These are phyloP conservation scores for Lactarius quietus DNA, from an alignment of 768 basidiomycete species.

Conservation along the genomic window DNA sequence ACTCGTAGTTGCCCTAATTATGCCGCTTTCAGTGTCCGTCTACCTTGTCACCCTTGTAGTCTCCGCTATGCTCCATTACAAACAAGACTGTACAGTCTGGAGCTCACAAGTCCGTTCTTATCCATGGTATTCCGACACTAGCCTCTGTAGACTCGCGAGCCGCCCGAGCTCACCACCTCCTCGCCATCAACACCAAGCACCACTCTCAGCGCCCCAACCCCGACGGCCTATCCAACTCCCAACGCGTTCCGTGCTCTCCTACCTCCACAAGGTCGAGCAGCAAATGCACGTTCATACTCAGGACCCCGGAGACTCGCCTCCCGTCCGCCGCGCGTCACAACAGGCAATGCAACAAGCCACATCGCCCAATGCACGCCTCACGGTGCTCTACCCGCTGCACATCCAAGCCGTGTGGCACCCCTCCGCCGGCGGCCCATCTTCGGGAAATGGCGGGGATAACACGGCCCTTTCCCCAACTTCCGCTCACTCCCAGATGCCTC, in stretches of 20 bases:
- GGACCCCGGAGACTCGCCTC: background rate
- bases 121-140: conserved; percentile 18
- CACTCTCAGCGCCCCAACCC: conserved; percentile 20
- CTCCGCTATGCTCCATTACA: conserved; percentile 19
- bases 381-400: conserved; percentile 16
- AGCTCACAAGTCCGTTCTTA: conserved; percentile 17
- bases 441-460: background rate
- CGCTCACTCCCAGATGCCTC: background rate
- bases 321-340: background rate
- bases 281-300: background rate
- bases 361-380: background rate
- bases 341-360: conserved; percentile 3
- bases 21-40: conserved; percentile 12
- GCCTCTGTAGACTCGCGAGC: conserved; percentile 11
- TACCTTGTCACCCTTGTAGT: conserved; percentile 17
- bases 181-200: background rate
- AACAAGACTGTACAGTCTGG: conserved; percentile 17
- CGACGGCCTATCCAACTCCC: conserved; percentile 19
- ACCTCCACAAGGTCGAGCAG: conserved; percentile 8
- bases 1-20: background rate
- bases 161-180: conserved; percentile 7
- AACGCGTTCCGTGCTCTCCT: conserved; percentile 7
- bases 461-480: background rate
- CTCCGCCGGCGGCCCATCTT: background rate
- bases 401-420: conserved; percentile 12